phyloP scores from a whole-genome alignment of 2,329 filamentous ascomycete species.

The Byssoonygena ceratinophila region DNA sequence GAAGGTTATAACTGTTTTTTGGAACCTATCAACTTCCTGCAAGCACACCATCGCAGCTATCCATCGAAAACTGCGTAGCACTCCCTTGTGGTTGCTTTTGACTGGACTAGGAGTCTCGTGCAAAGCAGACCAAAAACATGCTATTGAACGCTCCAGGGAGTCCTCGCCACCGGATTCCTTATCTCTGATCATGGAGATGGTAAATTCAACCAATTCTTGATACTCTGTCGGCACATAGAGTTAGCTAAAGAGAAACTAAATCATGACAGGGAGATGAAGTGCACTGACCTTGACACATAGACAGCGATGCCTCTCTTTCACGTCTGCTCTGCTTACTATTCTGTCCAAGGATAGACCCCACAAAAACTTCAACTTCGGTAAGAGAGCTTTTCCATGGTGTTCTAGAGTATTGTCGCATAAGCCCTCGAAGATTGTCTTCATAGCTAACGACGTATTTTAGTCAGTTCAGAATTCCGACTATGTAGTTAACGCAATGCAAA shows the following conservation, averaged over 20 bases:
- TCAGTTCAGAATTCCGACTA: neutral
- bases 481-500: neutral
- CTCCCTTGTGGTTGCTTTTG: slow-evolving; percentile 5
- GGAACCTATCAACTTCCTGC: slow-evolving; percentile 21
- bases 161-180: slow-evolving; percentile 18
- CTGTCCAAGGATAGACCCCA: slow-evolving; percentile 19
- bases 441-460: slow-evolving; percentile 10
- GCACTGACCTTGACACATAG: slow-evolving; percentile 20
- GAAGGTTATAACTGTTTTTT: slow-evolving; percentile 8
- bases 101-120: neutral
- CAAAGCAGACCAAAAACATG: slow-evolving; percentile 20
- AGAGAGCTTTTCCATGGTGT: slow-evolving; percentile 19
- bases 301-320: slow-evolving; percentile 21
- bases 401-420: slow-evolving; percentile 20
- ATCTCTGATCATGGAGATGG: slow-evolving; percentile 19
- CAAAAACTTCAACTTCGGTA: slow-evolving; percentile 17
- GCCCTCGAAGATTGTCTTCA: slow-evolving; percentile 16
- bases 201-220: slow-evolving; percentile 19
- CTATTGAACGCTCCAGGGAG: slow-evolving; percentile 22
- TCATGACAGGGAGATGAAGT: neutral
- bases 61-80: slow-evolving; percentile 21
- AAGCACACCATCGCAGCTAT: slow-evolving; percentile 22
- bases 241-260: neutral
- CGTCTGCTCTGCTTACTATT: slow-evolving; percentile 19
- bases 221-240: slow-evolving; percentile 16